Evolutionary conservation across 768 basidiomycete species (phyloP), one percentile per base, ranked within the genome.

Genomic region (Clavaria fumosa): DNA sequence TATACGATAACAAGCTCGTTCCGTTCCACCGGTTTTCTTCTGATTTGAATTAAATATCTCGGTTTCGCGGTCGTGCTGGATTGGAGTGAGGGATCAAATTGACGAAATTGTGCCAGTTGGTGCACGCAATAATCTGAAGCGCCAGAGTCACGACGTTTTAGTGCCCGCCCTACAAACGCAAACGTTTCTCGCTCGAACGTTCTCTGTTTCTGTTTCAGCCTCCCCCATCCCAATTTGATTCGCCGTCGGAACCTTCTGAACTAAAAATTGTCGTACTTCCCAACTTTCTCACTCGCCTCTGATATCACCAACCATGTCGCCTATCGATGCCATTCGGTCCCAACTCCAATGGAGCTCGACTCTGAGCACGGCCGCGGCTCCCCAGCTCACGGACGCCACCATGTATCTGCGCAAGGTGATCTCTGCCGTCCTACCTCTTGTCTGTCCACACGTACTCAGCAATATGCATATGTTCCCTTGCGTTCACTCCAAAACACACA

Each of bases 291-390:
- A 19, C 5, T 30, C 15, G 24, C 32, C 23, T 22, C 34, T 38
- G 43, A 39, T 36, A 37, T 47, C 37, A 37, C 26, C 45, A 48
- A 43, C 45, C 45, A 50, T 77, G 75, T 73, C 63, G 52, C 64
- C 66, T 40, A 55, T 61, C 45, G 70, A 73, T 46, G 69, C 69
- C 32, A 69, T 76, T 52, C 70, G 72, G 45, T 82, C 81, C 46
- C 88, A 90, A 57, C 75, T 96, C 57, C 81, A 89, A 59, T 97
- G 93, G 93, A 78, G 79, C 52, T 77, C 90, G 34, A 72, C 70
- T 44, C 68, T 96, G 53, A 77, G 67, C 59, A 78, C 86, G 33
- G 62, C 73, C 38, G 69, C 73, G 44, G 76, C 75, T 31, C 72
- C 78, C 31, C 67, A 70, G 26, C 74, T 80, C 42, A 79, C 73